Evolutionary conservation across 1,284 basidiomycete species (phyloP), one percentile per base, ranked within the genome.

Genomic region (Ceratobasidium theobromae): DNA sequence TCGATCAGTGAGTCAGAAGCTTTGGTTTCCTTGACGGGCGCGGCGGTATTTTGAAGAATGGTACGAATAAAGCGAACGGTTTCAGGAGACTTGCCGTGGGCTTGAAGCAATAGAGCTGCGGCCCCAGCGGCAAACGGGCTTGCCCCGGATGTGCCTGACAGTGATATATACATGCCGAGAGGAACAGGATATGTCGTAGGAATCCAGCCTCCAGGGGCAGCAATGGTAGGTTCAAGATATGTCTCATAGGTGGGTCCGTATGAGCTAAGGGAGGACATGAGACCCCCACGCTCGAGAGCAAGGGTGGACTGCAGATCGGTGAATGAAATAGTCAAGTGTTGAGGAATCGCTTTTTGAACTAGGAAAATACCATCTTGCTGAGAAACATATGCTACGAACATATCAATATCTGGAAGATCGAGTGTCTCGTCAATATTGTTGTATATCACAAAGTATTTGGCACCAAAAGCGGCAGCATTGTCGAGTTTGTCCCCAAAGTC

Each of bases 171-270:
- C 11, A 76, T 76, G 43, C 48, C 82, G 3, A 79, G 72, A 33
- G 75, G 76, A 43, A 79, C 72, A 2, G 83, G 82, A 49, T 79
- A 76, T 2, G 85, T 86, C 18, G 82, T 86, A n/a, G 86, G 76
- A 65, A 88, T 86, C 68, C 81, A 82, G 9, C 81, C 82, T 62
- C 86, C 87, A 0, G 86, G 86, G 18, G 86, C 84, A 16, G 82
- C 77, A 32, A 86, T 73, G 1, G 81, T 78, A 6, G 86, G 85
- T 68, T 83, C 81, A 72, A 84, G 80, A 74, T 76, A 81, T 72
- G 85, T 77, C 71, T 87, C 85, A 72, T 85, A 82, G 8, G 83
- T 79, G 2, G 85, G 85, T 0, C 85, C 85, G 69, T 83, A 84
- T 41, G 78, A 77, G 2, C 81, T 82, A 75, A 84, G 86, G n/a